These are phyloP conservation scores for Stropharia rugosoannulata DNA, from an alignment of 768 basidiomycete species.

Conservation along the genomic window DNA sequence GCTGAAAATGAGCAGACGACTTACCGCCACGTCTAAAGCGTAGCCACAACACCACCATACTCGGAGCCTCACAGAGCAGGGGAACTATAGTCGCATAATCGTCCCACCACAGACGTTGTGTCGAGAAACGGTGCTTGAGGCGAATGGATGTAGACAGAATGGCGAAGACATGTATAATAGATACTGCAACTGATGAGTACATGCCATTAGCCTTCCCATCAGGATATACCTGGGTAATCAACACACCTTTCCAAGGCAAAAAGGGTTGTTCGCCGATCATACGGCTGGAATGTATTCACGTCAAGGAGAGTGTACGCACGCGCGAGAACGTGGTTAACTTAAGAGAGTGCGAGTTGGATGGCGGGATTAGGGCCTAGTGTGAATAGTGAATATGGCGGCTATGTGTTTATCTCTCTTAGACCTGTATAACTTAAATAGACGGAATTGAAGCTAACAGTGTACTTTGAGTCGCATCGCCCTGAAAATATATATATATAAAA, in stretches of 20 bases:
- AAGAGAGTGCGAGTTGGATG: no score
- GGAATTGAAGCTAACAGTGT: no score
- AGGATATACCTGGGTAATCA: background rate
- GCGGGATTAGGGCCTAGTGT: no score
- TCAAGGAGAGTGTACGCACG: no score
- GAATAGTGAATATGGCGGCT: no score
- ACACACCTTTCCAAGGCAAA: slow-evolving; percentile 8
- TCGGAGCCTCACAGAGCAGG: slow-evolving; percentile 2
- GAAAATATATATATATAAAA: no score
- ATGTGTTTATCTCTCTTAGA: no score
- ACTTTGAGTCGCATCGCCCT: no score
- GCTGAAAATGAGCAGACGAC: background rate
- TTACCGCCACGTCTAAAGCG: background rate
- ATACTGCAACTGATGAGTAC: slow-evolving; percentile 1
- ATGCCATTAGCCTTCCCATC: background rate
- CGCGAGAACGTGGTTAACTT: no score
- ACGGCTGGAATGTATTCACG: no score
- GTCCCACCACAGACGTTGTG: slow-evolving; percentile 15
- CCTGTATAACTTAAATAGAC: no score
- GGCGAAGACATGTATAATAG: slow-evolving; percentile 5
- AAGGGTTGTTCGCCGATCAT: slow-evolving; percentile 4
- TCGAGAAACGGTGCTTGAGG: slow-evolving; percentile 6
- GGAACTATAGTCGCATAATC: slow-evolving; percentile 12
- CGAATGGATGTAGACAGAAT: slow-evolving; percentile 8
- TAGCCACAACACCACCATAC: slow-evolving; percentile 7